Evolutionary conservation across 2,329 filamentous ascomycete species (phyloP).

Genomic region (Pseudogymnoascus sp.): DNA sequence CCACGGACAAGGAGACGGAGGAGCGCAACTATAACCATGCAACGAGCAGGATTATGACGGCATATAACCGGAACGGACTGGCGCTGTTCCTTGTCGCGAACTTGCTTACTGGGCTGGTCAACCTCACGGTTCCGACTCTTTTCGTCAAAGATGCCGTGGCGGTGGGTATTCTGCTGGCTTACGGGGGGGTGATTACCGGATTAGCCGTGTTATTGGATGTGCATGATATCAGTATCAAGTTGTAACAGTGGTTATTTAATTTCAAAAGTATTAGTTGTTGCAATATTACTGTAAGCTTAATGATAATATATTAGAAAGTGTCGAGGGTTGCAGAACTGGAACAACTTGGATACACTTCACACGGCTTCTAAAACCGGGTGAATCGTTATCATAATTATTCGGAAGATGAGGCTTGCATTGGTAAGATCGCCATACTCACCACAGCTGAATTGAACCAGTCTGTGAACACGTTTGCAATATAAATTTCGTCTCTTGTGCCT

Average conservation of each 20-base stretch:
- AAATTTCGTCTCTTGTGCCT: not conserved
- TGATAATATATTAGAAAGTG: not conserved
- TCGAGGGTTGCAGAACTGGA: not conserved
- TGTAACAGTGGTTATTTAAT: conserved; percentile 35
- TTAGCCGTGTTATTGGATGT: conserved; percentile 59
- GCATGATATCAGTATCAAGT: conserved; percentile 60
- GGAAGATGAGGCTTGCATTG: not conserved
- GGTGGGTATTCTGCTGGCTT: conserved; percentile 67
- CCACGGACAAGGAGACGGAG: conserved; percentile 46
- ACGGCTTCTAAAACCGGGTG: not conserved
- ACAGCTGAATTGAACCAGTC: not conserved
- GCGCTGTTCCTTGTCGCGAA: conserved; percentile 82
- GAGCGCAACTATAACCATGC: conserved; percentile 55
- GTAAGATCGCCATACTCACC: not conserved
- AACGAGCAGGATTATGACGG: conserved; percentile 71
- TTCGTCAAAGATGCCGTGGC: conserved; percentile 55
- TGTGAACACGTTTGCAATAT: not conserved
- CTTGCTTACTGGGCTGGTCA: conserved; percentile 78
- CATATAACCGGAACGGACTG: conserved; percentile 83
- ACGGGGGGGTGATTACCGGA: conserved; percentile 58
- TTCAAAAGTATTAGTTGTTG: not conserved
- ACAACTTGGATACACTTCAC: not conserved
- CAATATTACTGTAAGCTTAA: not conserved
- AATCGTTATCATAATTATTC: not conserved
- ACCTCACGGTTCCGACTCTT: conserved; percentile 76